Conservation (phyloP, 768 basidiomycete species). For the Pisolithus microcarpus region DNA sequence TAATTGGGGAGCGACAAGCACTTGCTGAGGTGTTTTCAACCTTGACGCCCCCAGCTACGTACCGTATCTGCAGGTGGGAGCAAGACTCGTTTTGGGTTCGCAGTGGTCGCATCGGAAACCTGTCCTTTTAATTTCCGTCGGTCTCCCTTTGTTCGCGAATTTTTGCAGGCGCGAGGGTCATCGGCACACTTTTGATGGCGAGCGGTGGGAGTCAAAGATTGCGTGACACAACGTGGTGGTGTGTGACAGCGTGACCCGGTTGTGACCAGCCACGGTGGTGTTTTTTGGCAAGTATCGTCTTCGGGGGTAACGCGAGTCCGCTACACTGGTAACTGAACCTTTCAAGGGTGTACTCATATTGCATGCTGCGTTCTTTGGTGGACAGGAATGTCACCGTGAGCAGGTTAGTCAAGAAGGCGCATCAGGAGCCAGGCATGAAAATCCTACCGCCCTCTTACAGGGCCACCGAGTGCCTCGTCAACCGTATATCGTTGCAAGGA, state of each 20-base stretch:
- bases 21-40: neutral
- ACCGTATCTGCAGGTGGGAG: no score
- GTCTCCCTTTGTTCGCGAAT: no score
- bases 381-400: constrained; percentile 32
- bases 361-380: constrained; percentile 34
- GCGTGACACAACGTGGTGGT: no score
- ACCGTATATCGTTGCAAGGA: neutral
- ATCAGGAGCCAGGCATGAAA: neutral
- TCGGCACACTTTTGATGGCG: no score
- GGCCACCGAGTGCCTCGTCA: neutral
- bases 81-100: no score
- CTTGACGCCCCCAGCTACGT: no score
- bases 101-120: no score
- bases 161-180: no score
- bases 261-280: neutral
- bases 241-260: no score
- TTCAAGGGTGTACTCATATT: constrained; percentile 11
- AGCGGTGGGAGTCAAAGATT: no score
- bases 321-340: neutral
- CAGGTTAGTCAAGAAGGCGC: constrained; percentile 23
- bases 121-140: no score
- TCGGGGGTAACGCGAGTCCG: neutral
- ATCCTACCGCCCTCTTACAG: neutral
- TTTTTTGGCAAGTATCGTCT: no score
- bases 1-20: neutral